Base-by-base conservation (phyloP, 176 grass and related monocot species). In the barley (Hordeum vulgare) region DNA sequence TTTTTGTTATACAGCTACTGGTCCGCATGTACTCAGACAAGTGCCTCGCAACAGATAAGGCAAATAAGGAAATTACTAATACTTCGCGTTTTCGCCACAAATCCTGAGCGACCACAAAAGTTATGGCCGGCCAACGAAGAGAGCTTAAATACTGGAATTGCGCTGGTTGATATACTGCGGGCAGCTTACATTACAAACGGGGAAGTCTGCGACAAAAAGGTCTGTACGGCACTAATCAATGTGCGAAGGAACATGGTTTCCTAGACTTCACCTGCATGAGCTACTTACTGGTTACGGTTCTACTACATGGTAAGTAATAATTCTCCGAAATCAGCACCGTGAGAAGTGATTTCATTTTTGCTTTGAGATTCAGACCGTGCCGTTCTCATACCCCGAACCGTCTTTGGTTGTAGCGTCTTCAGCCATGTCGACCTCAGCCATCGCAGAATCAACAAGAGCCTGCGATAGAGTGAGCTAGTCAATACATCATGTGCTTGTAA, bases 321-420 rank as follows among this genome's bases (percentile, higher is more conserved):
- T 61, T 75, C 71, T 74, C n/a, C 1, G 4, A 37, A 74, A 66
- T 60, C 59, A 68, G 87, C 69, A 29, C 56, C 36, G 37, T 35
- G 44, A 66, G 14, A 57, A 59, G 35, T 60, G 44, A 49, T 27
- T 18, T 18, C 14, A 18, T 51, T 18, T 53, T 51, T 23, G 68
- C 29, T 10, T 61, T 24, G 61, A 33, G 13, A 40, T 79, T 94
- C 82, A 94, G 20, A 36, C 78, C 45, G 82, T 51, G 7, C 92
- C 89, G 45, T 94, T 94, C 64, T 85, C 89, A 8, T 94, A 91
- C 76, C 83, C 53, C 4, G 89, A 90, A 49, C 89, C 89, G 28
- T 94, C 89, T 85, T 79, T 91, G 31, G 87, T 78, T 56, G 83
- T 84, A 80, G 76, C 71, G 75, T 95, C 88, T 74, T 92, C 88